These are phyloP conservation scores for Russula lepida DNA, from an alignment of 768 basidiomycete species.

Conservation along the genomic window DNA sequence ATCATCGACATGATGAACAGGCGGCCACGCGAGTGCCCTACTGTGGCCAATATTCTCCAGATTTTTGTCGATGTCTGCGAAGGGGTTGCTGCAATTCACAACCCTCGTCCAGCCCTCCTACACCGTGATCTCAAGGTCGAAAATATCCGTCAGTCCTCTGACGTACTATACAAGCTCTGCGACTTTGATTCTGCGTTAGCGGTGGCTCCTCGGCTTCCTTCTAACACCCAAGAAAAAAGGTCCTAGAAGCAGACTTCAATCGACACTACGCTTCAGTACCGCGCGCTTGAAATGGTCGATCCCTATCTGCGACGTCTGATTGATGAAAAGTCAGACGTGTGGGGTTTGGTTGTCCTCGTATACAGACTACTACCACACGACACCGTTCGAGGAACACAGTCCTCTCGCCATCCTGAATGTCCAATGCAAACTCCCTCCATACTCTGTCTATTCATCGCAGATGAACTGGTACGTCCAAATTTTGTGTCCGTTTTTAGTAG, in stretches of 20 bases:
- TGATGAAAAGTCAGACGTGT: conserved; percentile 94
- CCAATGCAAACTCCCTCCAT: conserved; percentile 86
- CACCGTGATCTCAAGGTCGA: conserved; percentile 99
- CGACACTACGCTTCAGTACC: conserved; percentile 95
- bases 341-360: conserved; percentile 93
- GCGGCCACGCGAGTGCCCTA: conserved; percentile 85
- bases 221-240: conserved; percentile 71
- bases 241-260: conserved; percentile 85
- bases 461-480: conserved; percentile 61
- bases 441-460: conserved; percentile 76
- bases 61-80: conserved; percentile 98
- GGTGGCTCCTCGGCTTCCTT: conserved; percentile 60
- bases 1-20: conserved; percentile 99
- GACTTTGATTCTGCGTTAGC: conserved; percentile 93
- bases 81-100: conserved; percentile 95
- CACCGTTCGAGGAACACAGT: conserved; percentile 97
- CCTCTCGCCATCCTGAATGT: conserved; percentile 94
- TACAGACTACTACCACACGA: conserved; percentile 99
- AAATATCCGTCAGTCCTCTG: conserved; percentile 87
- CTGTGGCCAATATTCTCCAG: conserved; percentile 92
- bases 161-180: conserved; percentile 87
- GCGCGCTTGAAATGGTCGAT: conserved; percentile 99
- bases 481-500: conserved; percentile 17
- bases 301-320: conserved; percentile 72
- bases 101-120: conserved; percentile 77